A percentile compares a stretch with the other conserved stretches of the same genome.
These are phyloP conservation scores for Pogostemon cablin DNA, from an alignment of 257 asterid species.

Conservation along the genomic window DNA sequence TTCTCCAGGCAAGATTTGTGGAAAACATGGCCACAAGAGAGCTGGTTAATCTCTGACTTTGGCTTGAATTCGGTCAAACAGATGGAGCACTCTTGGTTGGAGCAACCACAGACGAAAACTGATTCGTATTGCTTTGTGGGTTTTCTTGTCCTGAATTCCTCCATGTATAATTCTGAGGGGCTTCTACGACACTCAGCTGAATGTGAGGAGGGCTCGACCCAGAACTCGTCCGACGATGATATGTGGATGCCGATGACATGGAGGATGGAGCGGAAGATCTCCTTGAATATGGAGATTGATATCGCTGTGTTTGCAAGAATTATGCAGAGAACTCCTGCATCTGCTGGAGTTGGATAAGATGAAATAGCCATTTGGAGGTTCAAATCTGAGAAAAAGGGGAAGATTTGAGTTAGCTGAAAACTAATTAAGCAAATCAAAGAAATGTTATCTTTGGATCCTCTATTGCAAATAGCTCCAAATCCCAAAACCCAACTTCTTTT, in stretches of 20 bases:
- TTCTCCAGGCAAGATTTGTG: slow-evolving; percentile 76
- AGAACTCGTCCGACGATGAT: slow-evolving; percentile 69
- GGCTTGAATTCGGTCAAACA: slow-evolving; percentile 72
- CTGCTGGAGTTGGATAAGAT: slow-evolving; percentile 79
- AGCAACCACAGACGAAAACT: slow-evolving; percentile 32
- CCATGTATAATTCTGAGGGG: slow-evolving; percentile 74
- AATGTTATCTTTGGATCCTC: not conserved
- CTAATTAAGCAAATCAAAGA: not conserved
- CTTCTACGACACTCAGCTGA: slow-evolving; percentile 45
- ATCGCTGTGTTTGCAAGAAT: slow-evolving; percentile 83
- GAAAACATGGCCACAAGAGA: slow-evolving; percentile 82
- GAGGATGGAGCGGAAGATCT: slow-evolving; percentile 68
- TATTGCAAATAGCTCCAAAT: not conserved
- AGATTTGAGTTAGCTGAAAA: slow-evolving; percentile 29
- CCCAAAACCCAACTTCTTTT: not conserved
- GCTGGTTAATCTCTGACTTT: slow-evolving; percentile 67
- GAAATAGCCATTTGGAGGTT: slow-evolving; percentile 72
- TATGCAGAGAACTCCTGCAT: slow-evolving; percentile 83
- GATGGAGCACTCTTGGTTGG: slow-evolving; percentile 69
- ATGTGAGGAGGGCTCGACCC: slow-evolving; percentile 50
- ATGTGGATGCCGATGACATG: slow-evolving; percentile 69
- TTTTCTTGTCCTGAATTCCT: slow-evolving; percentile 66
- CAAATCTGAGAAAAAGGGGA: slow-evolving; percentile 34
- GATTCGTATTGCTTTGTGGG: slow-evolving; percentile 68
- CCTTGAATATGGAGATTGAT: slow-evolving; percentile 79